Percentiles rank a stretch among this genome's conserved stretches.
phyloP scores from a whole-genome alignment of 495 filamentous ascomycete genomes.

The Eremomyces bilateralis region DNA sequence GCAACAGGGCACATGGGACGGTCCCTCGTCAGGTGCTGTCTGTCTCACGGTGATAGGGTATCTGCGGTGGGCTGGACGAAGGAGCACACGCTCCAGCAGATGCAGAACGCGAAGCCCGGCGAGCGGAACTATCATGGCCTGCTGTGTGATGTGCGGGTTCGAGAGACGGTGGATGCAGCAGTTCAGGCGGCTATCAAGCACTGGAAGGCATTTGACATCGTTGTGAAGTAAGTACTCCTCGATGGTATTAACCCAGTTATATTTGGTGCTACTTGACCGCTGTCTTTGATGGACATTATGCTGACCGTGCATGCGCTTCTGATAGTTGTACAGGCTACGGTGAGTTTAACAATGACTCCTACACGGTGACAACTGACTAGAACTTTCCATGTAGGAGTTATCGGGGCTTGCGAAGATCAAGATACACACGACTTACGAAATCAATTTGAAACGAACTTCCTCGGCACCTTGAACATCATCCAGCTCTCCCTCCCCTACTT shows the following conservation, averaged over 20 bases:
- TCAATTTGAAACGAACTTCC: slow-evolving; percentile 94
- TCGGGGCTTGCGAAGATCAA: slow-evolving; percentile 91
- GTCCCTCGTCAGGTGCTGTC: slow-evolving; percentile 57
- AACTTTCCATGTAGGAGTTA: slow-evolving; percentile 37
- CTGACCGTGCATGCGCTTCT: not conserved
- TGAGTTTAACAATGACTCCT: too few relatives aligned
- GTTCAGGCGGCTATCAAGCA: slow-evolving; percentile 42
- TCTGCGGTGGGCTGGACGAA: slow-evolving; percentile 70
- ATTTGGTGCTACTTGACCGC: too few relatives aligned
- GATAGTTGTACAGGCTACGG: slow-evolving; percentile 49
- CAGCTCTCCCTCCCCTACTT: slow-evolving; percentile 81
- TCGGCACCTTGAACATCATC: slow-evolving; percentile 82
- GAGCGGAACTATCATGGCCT: slow-evolving; percentile 40
- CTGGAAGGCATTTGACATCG: slow-evolving; percentile 70
- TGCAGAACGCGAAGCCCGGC: slow-evolving; percentile 22
- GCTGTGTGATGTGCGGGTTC: slow-evolving; percentile 74
- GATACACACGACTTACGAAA: slow-evolving; percentile 85
- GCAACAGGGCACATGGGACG: slow-evolving; percentile 92
- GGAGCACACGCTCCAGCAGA: slow-evolving; percentile 51
- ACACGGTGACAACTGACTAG: too few relatives aligned
- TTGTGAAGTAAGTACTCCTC: slow-evolving; percentile 41
- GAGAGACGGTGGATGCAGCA: slow-evolving; percentile 51
- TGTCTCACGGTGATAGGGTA: slow-evolving; percentile 72
- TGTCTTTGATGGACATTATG: too few relatives aligned
- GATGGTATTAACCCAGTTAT: not conserved